A percentile compares a stretch with the other conserved stretches of the same genome.
Evolutionary conservation across 78 protist genomes (phyloP).

Genomic region (Thecamonas trahens): DNA sequence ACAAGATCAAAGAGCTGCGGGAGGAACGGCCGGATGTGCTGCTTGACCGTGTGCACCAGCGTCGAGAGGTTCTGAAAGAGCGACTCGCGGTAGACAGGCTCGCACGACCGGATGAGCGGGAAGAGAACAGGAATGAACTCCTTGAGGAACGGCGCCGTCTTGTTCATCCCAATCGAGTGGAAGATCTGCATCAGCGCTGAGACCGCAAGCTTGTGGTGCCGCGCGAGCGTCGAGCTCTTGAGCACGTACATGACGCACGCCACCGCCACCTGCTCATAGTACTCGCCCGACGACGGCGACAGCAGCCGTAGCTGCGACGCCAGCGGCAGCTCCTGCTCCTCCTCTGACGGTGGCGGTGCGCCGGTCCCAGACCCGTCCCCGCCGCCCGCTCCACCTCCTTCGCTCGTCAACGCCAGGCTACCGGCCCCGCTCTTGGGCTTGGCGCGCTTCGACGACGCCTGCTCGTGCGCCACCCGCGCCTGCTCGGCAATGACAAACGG

Average conservation of each 20-base stretch:
- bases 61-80: conserved; percentile 63
- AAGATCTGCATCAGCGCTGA: conserved; percentile 74
- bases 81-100: conserved; percentile 51
- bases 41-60: conserved; percentile 77
- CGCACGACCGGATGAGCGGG: conserved; percentile 44
- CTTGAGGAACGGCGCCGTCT: conserved; percentile 70
- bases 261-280: conserved; percentile 78
- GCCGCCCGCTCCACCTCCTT: too few species aligned
- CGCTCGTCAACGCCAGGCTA: too few species aligned
- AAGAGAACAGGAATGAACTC: conserved; percentile 61
- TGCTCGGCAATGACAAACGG: too few species aligned
- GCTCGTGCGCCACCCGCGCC: too few species aligned
- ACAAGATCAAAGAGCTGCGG: conserved; percentile 65
- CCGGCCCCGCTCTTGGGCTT: too few species aligned
- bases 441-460: too few species aligned
- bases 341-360: too few species aligned
- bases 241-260: too few species aligned
- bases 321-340: too few species aligned
- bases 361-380: too few species aligned
- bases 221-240: conserved; percentile 76
- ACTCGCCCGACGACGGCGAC: conserved; percentile 76
- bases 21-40: conserved; percentile 78
- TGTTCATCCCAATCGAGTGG: conserved; percentile 60
- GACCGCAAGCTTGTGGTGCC: too few species aligned
- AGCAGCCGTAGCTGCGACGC: too few species aligned